Percentiles rank a stretch among this genome's conserved stretches.
These are phyloP conservation scores for Neurospora sp. DNA, from an alignment of 495 filamentous ascomycete species.

Conservation along the genomic window DNA sequence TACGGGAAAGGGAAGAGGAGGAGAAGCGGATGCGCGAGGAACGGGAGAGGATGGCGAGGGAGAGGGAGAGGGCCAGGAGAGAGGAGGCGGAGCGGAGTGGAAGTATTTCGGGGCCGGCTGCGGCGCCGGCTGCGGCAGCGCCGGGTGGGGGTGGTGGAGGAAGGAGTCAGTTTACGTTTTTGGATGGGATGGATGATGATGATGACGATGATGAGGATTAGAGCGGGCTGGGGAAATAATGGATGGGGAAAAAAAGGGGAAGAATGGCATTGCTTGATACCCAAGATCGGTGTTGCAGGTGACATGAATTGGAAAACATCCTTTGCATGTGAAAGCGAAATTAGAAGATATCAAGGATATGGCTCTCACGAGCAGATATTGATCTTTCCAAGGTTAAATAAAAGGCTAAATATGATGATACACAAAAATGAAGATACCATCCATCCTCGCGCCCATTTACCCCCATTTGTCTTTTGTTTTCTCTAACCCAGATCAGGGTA, in stretches of 20 bases:
- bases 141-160: constrained; percentile 8
- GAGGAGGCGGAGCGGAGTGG: constrained; percentile 34
- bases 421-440: not conserved
- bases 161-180: constrained; percentile 44
- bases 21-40: constrained; percentile 28
- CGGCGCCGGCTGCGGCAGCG: not conserved
- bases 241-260: not conserved
- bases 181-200: constrained; percentile 42
- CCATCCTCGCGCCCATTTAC: not conserved
- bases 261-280: not conserved
- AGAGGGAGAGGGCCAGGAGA: constrained; percentile 31
- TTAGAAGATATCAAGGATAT: not conserved
- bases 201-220: constrained; percentile 32
- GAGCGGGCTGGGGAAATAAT: not conserved
- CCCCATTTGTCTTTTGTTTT: constrained; percentile 2
- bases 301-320: not conserved
- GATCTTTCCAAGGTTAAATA: not conserved
- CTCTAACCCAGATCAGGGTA: not conserved
- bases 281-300: not conserved
- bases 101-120: constrained; percentile 17
- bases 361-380: not conserved
- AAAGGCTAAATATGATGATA: not conserved
- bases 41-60: constrained; percentile 23
- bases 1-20: constrained; percentile 35
- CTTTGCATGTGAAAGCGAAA: not conserved